Base-by-base conservation (phyloP, 352 stramenopile species). In the Aphanomyces stellatus region DNA sequence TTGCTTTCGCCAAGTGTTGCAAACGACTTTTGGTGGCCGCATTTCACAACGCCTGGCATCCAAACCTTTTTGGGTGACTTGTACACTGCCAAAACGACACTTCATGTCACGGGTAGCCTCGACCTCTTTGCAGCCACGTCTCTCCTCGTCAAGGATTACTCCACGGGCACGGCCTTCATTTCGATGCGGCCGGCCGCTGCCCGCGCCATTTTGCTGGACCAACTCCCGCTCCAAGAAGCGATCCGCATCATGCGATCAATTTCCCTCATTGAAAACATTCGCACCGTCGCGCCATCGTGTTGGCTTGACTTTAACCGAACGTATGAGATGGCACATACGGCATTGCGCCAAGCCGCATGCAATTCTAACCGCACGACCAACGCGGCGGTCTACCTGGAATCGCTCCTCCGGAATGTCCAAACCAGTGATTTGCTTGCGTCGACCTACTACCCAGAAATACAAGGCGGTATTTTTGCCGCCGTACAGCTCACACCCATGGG, bases 61-160 rank as follows among this genome's bases (percentile, higher is more conserved):
- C 56, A 64, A 53, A 64, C 56, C 3, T 64, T 64, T n/a, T n/a
- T 64, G 19, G 30, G 56, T n/a, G 56, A 64, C 41, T 46, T 49
- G 25, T 64, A 34, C 41, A 64, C 53, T 25, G 22, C 15, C 5
- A 30, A 53, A 28, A 6, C 24, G 0, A 53, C 3, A 30, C 0
- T 35, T 25, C 8, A 25, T 22, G 30, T n/a, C 10, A 31, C 40
- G 17, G 56, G 25, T 17, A 49, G 15, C 17, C 22, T 25, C 13
- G 10, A 25, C 19, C 56, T 64, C 19, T 25, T 31, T 0, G 22
- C 22, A 19, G n/a, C 51, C 3, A 5, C 3, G 19, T n/a, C 51
- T 19, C 56, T 30, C 3, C 19, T 46, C 17, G 25, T 22, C 8
- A 64, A 64, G 33, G 33, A 15, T 30, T 64, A 64, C 56, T 25